Evolutionary conservation across 1,284 basidiomycete species (phyloP).

Genomic region (Ganoderma meredithae): DNA sequence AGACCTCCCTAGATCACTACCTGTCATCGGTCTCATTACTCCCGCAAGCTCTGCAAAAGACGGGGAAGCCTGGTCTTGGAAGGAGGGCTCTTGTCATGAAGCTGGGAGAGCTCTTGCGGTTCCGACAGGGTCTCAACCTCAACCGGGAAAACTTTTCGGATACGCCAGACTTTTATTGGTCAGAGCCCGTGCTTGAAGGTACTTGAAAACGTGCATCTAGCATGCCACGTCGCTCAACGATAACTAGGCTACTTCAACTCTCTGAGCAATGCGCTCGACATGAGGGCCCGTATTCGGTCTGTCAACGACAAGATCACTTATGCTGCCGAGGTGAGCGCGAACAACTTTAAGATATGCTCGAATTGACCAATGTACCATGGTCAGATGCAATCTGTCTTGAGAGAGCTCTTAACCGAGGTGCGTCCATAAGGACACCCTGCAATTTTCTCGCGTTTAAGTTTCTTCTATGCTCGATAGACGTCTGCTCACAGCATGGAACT

Average conservation of each 20-base stretch:
- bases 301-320: slow-evolving; percentile 95
- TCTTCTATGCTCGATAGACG: slow-evolving; percentile 53
- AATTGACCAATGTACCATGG: background rate
- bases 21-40: slow-evolving; percentile 81
- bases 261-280: slow-evolving; percentile 82
- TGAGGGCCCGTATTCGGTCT: slow-evolving; percentile 78
- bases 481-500: slow-evolving; percentile 90
- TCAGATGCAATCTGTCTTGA: slow-evolving; percentile 74
- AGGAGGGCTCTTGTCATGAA: slow-evolving; percentile 86
- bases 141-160: slow-evolving; percentile 90
- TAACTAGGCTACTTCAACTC: slow-evolving; percentile 83
- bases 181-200: slow-evolving; percentile 88
- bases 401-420: slow-evolving; percentile 83
- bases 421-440: background rate
- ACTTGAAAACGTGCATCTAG: slow-evolving; percentile 29
- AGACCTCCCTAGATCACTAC: slow-evolving; percentile 83
- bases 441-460: slow-evolving; percentile 23
- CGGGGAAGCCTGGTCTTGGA: slow-evolving; percentile 82
- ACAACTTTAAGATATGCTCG: slow-evolving; percentile 12
- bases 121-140: slow-evolving; percentile 88
- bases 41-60: slow-evolving; percentile 77
- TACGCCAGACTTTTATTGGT: slow-evolving; percentile 92
- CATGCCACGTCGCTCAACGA: background rate
- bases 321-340: slow-evolving; percentile 75
- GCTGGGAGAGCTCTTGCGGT: slow-evolving; percentile 86